Conservation (phyloP, 371 early-diverging fungal species). For the Mucor sp. region DNA sequence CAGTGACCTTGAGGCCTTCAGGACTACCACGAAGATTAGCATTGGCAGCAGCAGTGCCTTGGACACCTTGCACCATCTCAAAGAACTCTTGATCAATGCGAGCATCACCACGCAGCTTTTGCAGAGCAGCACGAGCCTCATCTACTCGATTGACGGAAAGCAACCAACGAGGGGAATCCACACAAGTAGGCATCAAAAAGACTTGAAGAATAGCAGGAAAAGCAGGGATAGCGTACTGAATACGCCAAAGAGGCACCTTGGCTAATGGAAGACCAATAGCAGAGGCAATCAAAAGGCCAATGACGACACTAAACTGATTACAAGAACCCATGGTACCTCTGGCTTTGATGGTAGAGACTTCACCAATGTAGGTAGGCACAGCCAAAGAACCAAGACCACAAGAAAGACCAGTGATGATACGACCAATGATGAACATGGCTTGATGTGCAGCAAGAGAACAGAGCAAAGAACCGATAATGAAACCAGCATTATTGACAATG, state of each 20-base stretch:
- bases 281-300: constrained; percentile 72
- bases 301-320: constrained; percentile 46
- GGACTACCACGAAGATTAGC: not conserved
- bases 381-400: constrained; percentile 76
- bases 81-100: constrained; percentile 18
- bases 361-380: constrained; percentile 80
- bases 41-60: constrained; percentile 3
- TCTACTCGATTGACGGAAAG: constrained; percentile 55
- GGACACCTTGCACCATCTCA: constrained; percentile 19
- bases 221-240: constrained; percentile 63
- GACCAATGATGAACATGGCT: not conserved
- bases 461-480: constrained; percentile 63
- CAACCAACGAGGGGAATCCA: constrained; percentile 65
- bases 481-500: constrained; percentile 26
- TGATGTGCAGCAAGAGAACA: constrained; percentile 37
- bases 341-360: constrained; percentile 69
- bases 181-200: constrained; percentile 63
- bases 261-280: constrained; percentile 61
- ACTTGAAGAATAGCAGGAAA: constrained; percentile 72
- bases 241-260: constrained; percentile 66
- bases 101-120: constrained; percentile 45
- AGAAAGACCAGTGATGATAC: too few species aligned
- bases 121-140: constrained; percentile 57
- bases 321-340: constrained; percentile 67
- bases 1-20: not conserved